Base-by-base conservation (phyloP, 2,329 filamentous ascomycete genomes). In the Furcasterigmium sp. region DNA sequence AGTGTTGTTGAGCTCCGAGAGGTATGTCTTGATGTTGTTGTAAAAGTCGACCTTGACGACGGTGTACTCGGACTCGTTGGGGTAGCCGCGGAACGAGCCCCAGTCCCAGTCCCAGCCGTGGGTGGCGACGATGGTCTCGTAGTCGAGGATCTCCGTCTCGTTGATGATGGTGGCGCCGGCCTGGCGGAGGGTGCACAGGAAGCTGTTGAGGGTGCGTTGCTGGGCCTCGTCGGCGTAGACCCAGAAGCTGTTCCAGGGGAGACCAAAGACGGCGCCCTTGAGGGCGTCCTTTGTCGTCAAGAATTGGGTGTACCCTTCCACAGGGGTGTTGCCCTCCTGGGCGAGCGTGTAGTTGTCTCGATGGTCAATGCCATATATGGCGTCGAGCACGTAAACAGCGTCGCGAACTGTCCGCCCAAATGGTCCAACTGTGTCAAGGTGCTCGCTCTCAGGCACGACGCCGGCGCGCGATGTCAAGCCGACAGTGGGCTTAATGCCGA, bases 41-140 rank as follows among this genome's bases (percentile, higher is more conserved):
- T 84, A 84, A 53, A 84, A 84, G 56, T 86, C 81, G 0, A 82
- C 78, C 59, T 87, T 87, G 50, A 89, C 71, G 39, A 84, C 78
- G 0, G 80, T 85, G 61, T 83, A 88, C 58, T 88, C 84, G 13
- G 81, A 87, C 61, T 87, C 78, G 47, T 88, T 87, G n/a, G 80
- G 65, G 53, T 68, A 80, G 3, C 82, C 81, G 4, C 82, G 75
- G 0, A 40, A 34, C 8, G 64, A 70, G 13, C 84, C 83, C 49
- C 79, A 84, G 53, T 85, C 82, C 75, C 85, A 90, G 59, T 89
- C 70, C 84, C 84, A 90, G n/a, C 82, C 82, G 39, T 75, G 59
- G 0, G 79, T 82, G 25, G 75, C 76, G 11, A 89, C 73, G 19
- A 87, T 76, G 0, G 65, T 76, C 54, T 81, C 60, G 53, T 79